Evolutionary conservation across 805 yeast species (phyloP), one percentile per base, ranked within the genome.

Genomic region (Metschnikowia amazonensis): DNA sequence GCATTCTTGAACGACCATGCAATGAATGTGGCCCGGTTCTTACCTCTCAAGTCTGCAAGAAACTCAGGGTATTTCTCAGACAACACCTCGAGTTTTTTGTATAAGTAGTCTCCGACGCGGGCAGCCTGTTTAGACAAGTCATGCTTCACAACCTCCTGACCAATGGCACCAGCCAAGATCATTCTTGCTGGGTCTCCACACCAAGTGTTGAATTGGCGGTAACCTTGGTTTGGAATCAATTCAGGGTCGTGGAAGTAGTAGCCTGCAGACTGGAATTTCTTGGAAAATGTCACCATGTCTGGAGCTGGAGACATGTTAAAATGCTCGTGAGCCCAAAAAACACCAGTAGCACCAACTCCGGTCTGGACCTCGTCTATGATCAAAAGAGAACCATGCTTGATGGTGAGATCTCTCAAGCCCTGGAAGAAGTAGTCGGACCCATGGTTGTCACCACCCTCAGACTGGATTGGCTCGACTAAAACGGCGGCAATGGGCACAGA

Each of bases 191-290:
- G 90, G 70, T 86, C 95, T 59, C 95, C 95, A 70, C 92, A 85
- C 95, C 95, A 86, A 48, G 95, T 86, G 81, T 86, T 86, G 79
- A 86, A 86, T 75, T 87, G 95, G 66, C 95, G 81, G 77, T 84
- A 86, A n/a, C 95, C 81, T 60, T 68, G 65, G 66, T 80, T 75
- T 60, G 95, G 95, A 56, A 83, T 75, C 49, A 86, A 69, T 58
- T 81, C 83, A 39, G 85, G 81, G 68, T 82, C 80, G 58, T 79
- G 81, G 81, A 81, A 87, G 77, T 77, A 86, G 77, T 81, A 87
- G 48, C 95, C 95, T 34, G 95, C 95, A 45, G 89, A 77, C 73
- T 87, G 95, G 77, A 86, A 85, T 75, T 86, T 86, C 75, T 86
- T 86, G 57, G 92, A 84, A 73, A 86, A 86, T 6, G 95, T 86